phyloP scores from a whole-genome alignment of 345 rosid genomes.

The Arabidopsis suecica region DNA sequence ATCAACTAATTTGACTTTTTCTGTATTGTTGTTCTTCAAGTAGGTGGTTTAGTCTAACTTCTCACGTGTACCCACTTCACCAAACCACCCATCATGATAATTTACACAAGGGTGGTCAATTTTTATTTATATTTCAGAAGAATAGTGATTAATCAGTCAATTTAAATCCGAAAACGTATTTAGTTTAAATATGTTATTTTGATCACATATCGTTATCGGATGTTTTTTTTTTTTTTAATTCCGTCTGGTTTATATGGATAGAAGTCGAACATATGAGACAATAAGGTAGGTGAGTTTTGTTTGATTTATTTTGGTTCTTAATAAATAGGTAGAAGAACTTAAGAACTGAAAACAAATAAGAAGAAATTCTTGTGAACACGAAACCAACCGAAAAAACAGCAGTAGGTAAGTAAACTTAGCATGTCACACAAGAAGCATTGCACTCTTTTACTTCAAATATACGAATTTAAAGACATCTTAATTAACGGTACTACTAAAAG shows the following conservation, averaged over 20 bases:
- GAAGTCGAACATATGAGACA: background rate
- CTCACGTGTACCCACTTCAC: constrained; percentile 34
- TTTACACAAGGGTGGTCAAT: background rate
- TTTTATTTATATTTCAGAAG: background rate
- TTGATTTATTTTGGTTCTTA: background rate
- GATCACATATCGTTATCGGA: background rate
- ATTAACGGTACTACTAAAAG: constrained; percentile 4
- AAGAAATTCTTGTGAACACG: constrained; percentile 3
- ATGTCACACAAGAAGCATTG: constrained; percentile 43
- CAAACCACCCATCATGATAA: constrained; percentile 18
- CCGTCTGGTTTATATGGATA: background rate
- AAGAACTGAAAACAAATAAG: background rate
- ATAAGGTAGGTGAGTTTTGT: constrained; percentile 6
- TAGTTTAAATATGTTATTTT: background rate
- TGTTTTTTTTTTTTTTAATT: background rate
- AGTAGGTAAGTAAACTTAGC: constrained; percentile 11
- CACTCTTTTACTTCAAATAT: constrained; percentile 23
- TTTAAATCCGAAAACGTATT: no score
- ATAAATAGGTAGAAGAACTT: background rate
- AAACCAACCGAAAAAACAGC: constrained; percentile 31
- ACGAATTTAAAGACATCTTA: constrained; percentile 26
- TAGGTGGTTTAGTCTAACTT: constrained; percentile 19
- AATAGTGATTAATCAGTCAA: background rate
- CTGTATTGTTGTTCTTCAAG: constrained; percentile 8
- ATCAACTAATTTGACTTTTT: background rate